These are phyloP conservation scores for Asterochloris erici DNA, from an alignment of 139 green algal species.

Conservation along the genomic window DNA sequence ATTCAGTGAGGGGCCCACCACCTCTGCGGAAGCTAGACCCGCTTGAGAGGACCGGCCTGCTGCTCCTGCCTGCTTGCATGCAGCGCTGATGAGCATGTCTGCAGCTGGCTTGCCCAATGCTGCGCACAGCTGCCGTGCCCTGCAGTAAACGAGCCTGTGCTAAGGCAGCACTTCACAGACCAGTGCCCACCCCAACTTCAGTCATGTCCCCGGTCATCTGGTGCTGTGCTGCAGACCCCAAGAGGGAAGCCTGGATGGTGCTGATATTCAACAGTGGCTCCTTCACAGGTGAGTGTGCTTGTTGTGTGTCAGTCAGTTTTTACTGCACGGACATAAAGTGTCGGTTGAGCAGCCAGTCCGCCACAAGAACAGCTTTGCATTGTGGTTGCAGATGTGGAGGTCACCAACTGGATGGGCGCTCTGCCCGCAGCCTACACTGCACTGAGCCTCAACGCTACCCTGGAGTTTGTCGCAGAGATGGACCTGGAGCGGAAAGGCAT, in stretches of 20 bases:
- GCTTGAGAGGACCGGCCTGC: too few relatives aligned
- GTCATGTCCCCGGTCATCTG: not conserved
- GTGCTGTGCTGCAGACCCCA: not conserved
- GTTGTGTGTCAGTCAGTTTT: not conserved
- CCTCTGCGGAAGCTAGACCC: too few relatives aligned
- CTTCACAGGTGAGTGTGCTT: conserved; percentile 1
- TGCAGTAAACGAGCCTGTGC: not conserved
- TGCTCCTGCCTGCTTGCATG: too few relatives aligned
- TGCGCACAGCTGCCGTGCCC: not conserved
- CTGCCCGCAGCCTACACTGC: not conserved
- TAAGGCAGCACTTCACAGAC: not conserved
- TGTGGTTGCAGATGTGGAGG: not conserved
- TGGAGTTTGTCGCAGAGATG: conserved; percentile 3
- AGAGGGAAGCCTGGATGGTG: conserved; percentile 5
- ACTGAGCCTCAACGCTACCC: conserved; percentile 7
- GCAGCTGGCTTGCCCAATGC: not conserved
- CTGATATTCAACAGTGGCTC: conserved; percentile 12
- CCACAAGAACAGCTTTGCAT: not conserved
- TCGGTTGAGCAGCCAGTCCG: not conserved
- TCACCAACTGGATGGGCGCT: not conserved
- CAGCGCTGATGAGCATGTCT: not conserved
- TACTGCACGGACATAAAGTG: too few relatives aligned
- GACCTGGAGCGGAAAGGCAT: not conserved
- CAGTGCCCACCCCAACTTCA: not conserved
- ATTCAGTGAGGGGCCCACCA: too few relatives aligned